Conservation (phyloP, 352 stramenopile species). For the Phytophthora colocasiae region DNA sequence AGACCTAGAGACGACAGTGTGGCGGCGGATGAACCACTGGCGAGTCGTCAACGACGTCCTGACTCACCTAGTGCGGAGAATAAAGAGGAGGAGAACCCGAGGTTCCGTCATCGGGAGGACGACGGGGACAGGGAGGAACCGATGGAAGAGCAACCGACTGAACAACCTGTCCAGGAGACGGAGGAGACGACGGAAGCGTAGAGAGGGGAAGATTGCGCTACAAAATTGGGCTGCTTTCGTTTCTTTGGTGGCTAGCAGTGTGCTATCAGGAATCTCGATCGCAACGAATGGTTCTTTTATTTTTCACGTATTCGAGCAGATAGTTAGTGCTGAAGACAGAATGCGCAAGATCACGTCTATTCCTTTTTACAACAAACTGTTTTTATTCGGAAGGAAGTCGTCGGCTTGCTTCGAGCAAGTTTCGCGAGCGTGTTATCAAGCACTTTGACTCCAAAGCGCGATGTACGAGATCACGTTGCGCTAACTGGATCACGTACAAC, state of each 20-base stretch:
- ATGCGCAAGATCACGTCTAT: too few relatives aligned
- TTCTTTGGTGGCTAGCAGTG: not conserved
- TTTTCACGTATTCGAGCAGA: too few relatives aligned
- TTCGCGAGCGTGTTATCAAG: too few relatives aligned
- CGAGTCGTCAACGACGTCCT: constrained; percentile 28
- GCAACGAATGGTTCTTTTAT: not conserved
- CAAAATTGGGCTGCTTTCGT: not conserved
- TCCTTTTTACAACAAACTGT: too few relatives aligned
- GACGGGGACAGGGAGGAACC: constrained; percentile 27
- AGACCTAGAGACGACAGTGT: constrained; percentile 64
- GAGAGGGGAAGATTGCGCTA: not conserved
- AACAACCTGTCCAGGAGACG: constrained; percentile 13
- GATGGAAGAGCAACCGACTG: constrained; percentile 16
- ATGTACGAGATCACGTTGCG: too few relatives aligned
- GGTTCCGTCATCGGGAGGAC: constrained; percentile 36
- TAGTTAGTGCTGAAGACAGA: too few relatives aligned
- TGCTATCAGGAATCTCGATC: not conserved
- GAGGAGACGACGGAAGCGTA: constrained; percentile 22
- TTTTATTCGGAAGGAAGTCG: too few relatives aligned
- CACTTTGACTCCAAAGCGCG: too few relatives aligned
- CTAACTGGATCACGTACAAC: too few relatives aligned
- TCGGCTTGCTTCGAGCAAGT: too few relatives aligned
- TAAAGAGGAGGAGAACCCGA: constrained; percentile 40
- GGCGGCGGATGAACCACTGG: constrained; percentile 45
- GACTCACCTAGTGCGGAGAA: constrained; percentile 25